Evolutionary conservation across 179 eudicot species (phyloP).

Genomic region (Beta macrorhiza): DNA sequence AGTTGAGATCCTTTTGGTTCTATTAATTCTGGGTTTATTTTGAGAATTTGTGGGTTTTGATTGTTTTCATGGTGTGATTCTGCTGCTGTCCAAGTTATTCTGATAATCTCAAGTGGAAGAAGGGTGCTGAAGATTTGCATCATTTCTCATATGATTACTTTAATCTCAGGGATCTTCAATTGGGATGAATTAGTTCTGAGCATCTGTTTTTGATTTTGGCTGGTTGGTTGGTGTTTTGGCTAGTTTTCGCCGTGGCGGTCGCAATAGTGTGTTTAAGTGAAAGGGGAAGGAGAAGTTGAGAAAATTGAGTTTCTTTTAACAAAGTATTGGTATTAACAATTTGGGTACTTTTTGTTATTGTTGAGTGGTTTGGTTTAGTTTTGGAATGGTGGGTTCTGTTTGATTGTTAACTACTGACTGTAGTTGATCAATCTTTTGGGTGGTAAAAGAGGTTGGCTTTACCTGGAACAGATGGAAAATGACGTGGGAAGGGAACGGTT

Average conservation of each 20-base stretch:
- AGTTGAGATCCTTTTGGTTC: constrained; percentile 21
- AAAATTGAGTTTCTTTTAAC: neutral
- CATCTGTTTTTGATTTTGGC: constrained; percentile 1
- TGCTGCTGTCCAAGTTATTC: constrained; percentile 4
- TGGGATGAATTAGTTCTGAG: constrained; percentile 9
- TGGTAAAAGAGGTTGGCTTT: neutral
- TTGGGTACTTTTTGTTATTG: neutral
- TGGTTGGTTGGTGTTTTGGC: constrained; percentile 14
- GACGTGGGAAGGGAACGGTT: constrained; percentile 32
- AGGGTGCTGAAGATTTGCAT: constrained; percentile 13
- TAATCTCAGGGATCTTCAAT: constrained; percentile 8
- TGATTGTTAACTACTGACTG: constrained; percentile 14
- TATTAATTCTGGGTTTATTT: constrained; percentile 14
- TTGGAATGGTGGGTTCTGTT: constrained; percentile 17
- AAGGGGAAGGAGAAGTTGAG: constrained; percentile 3
- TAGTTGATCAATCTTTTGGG: constrained; percentile 21
- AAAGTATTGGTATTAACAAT: constrained; percentile 8
- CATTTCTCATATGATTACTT: neutral
- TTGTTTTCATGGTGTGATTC: constrained; percentile 19
- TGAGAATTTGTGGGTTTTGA: constrained; percentile 14
- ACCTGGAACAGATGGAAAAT: constrained; percentile 34
- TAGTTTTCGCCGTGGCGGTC: neutral
- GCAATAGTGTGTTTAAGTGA: constrained; percentile 17
- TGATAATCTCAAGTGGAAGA: constrained; percentile 18
- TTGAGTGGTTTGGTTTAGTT: constrained; percentile 17